phyloP scores from a whole-genome alignment of 1,284 basidiomycete species.

The Earliella scabrosa region DNA sequence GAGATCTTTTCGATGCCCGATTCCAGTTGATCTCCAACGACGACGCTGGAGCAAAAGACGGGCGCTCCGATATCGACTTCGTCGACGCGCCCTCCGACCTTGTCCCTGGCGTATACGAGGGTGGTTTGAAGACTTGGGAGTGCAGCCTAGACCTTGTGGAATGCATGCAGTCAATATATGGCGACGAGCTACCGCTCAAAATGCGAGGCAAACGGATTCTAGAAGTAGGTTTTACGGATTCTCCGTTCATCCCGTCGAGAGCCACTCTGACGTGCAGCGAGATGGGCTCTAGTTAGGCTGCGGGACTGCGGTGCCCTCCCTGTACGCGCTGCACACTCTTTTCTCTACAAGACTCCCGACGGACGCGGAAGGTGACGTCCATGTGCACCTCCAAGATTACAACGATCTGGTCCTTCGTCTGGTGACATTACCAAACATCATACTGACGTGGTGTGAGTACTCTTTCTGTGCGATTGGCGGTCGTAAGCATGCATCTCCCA shows the following conservation, averaged over 20 bases:
- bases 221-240: constrained; percentile 52
- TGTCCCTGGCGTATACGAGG: constrained; percentile 93
- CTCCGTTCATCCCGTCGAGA: background rate
- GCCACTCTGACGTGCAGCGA: background rate
- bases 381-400: constrained; percentile 91
- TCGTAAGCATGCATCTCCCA: too few species aligned
- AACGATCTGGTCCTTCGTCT: constrained; percentile 85
- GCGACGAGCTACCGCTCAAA: constrained; percentile 16
- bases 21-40: constrained; percentile 83
- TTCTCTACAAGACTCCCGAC: constrained; percentile 45
- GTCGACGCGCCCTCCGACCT: constrained; percentile 88
- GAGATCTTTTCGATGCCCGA: constrained; percentile 93
- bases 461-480: too few species aligned
- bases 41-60: constrained; percentile 26
- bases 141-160: constrained; percentile 88
- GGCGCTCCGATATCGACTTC: constrained; percentile 51
- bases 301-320: constrained; percentile 87
- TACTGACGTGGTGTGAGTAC: constrained; percentile 83
- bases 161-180: constrained; percentile 48
- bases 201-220: constrained; percentile 56
- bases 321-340: constrained; percentile 72
- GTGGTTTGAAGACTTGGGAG: constrained; percentile 98
- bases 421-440: constrained; percentile 87
- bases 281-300: constrained; percentile 75
- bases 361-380: constrained; percentile 42